Evolutionary conservation across 129 eudicot species (phyloP), one percentile per base, ranked within the genome.

Genomic region (Centaurea solstitialis): DNA sequence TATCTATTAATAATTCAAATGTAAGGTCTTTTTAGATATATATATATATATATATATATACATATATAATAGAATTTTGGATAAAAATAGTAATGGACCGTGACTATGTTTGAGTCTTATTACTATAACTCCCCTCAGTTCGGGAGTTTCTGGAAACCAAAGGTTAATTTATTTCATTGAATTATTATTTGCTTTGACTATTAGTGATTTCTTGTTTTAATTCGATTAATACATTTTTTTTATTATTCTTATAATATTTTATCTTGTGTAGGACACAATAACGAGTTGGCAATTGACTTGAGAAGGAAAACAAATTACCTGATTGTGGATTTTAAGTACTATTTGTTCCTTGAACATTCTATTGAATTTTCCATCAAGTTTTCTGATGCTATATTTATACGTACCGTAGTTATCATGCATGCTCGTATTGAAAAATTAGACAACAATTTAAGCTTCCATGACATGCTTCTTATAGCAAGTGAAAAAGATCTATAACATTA

Each of bases 201-300:
- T 53, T 1, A 17, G 22, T 57, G 65, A n/a, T 64, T 38, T 72
- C 33, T 4, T 80, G 43, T 69, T 41, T 21, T 70, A 61, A 6
- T 79, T 47, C 28, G 37, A 1, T 45, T 45, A 75, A 43, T 65
- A 39, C 64, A 72, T 65, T 64, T 76, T 13, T 26, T 61, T 65
- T 38, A 30, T 17, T 67, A 20, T 64, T 43, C 35, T 67, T 74
- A 22, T 70, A 47, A 39, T 9, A 24, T 62, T 28, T 75, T 53
- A 66, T 79, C 10, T 86, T 13, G 59, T 87, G 89, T 59, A 94
- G 98, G 98, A 94, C 88, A 94, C 98, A 0, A 73, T 94, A 39
- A 94, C 98, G 98, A 84, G 98, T 94, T 57, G 98, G 98, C 64
- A 94, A 94, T 94, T 81, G 98, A 94, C 85, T 81, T 94, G 86